Conservation (phyloP, 805 yeast genomes). For the Metschnikowia proteae region DNA sequence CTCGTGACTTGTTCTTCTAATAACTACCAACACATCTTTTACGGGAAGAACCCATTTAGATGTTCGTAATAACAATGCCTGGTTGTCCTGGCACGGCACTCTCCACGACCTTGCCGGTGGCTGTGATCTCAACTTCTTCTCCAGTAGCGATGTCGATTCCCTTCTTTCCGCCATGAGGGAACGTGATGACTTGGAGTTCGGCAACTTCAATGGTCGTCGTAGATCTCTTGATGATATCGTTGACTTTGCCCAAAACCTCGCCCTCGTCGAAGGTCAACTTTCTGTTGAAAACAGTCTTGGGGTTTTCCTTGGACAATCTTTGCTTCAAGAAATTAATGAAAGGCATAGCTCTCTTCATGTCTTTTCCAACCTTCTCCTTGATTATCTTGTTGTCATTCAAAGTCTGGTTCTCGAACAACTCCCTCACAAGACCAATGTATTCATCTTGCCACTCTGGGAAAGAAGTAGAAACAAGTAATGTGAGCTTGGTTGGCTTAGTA, state of each 20-base stretch:
- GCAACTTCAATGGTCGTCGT: constrained; percentile 54
- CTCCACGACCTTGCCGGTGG: constrained; percentile 67
- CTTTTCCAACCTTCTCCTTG: constrained; percentile 70
- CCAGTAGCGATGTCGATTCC: constrained; percentile 71
- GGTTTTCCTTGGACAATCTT: constrained; percentile 65
- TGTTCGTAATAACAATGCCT: constrained; percentile 72
- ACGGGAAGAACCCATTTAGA: constrained; percentile 20
- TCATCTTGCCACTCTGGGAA: constrained; percentile 70
- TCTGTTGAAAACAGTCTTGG: constrained; percentile 83
- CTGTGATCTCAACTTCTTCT: constrained; percentile 61
- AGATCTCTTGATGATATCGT: constrained; percentile 56
- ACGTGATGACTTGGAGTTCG: constrained; percentile 56
- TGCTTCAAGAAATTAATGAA: constrained; percentile 83
- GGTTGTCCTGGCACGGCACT: constrained; percentile 92
- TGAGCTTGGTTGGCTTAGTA: constrained; percentile 66
- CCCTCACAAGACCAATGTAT: constrained; percentile 66
- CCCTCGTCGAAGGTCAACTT: constrained; percentile 79
- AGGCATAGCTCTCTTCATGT: constrained; percentile 98
- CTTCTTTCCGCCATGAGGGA: constrained; percentile 56
- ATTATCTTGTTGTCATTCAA: constrained; percentile 63
- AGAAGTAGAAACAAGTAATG: constrained; percentile 70
- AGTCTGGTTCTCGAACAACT: constrained; percentile 60
- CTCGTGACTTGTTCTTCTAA: neutral
- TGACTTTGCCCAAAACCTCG: constrained; percentile 55
- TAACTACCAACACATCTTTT: neutral